Evolutionary conservation across 306 rosid genomes (phyloP).

Genomic region (Biancaea sappan): DNA sequence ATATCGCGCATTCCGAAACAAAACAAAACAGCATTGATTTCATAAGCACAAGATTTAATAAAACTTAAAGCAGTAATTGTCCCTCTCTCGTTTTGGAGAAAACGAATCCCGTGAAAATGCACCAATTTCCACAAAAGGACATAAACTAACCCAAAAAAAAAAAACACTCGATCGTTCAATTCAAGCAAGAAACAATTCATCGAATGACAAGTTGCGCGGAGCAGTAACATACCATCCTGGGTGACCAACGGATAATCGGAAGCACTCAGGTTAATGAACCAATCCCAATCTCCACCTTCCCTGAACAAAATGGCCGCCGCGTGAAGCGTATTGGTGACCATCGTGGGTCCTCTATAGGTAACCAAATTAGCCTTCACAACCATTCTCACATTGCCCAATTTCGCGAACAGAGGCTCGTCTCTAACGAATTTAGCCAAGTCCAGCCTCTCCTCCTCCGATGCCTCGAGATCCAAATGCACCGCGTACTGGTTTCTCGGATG

Average conservation of each 20-base stretch:
- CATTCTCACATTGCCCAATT: constrained; percentile 49
- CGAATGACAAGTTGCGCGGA: not conserved
- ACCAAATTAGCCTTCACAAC: constrained; percentile 56
- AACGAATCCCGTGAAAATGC: not conserved
- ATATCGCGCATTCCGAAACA: constrained; percentile 12
- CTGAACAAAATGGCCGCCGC: constrained; percentile 52
- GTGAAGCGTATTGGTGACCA: constrained; percentile 56
- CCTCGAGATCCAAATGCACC: constrained; percentile 59
- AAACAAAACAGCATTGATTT: constrained; percentile 20
- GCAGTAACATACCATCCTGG: constrained; percentile 47
- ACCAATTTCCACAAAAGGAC: constrained; percentile 16
- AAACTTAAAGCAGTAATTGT: not conserved
- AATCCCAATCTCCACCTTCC: constrained; percentile 53
- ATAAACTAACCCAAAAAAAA: constrained; percentile 23
- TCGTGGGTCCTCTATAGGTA: constrained; percentile 56
- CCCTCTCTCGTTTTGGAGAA: not conserved
- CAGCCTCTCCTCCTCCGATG: constrained; percentile 45
- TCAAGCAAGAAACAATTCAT: not conserved
- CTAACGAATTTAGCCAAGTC: constrained; percentile 41
- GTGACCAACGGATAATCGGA: constrained; percentile 58
- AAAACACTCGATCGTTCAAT: not conserved
- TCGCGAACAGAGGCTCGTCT: constrained; percentile 42
- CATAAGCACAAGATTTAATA: not conserved
- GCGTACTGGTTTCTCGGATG: constrained; percentile 56
- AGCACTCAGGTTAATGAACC: constrained; percentile 59